These are phyloP conservation scores for Conticribra guillardii DNA, from an alignment of 108 stramenopile species.

Conservation along the genomic window DNA sequence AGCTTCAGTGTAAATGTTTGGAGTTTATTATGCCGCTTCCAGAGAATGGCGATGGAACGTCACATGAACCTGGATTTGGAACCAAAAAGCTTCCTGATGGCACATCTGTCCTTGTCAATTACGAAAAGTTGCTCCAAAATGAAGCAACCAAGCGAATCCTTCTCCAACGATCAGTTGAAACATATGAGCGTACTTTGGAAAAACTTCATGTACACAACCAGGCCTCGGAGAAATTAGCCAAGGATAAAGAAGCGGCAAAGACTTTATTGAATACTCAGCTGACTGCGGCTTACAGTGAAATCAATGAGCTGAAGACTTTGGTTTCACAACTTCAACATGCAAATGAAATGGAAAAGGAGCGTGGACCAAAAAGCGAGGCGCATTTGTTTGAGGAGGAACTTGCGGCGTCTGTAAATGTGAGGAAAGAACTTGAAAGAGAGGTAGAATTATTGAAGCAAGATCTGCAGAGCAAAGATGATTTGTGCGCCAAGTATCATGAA, in stretches of 20 bases:
- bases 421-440: conserved; percentile 23
- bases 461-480: conserved; percentile 17
- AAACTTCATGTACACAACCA: conserved; percentile 16
- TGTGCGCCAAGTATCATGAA: neutral
- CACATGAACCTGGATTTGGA: conserved; percentile 35
- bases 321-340: conserved; percentile 23
- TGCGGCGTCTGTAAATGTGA: conserved; percentile 12
- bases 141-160: conserved; percentile 73
- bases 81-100: conserved; percentile 55
- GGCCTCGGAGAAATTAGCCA: conserved; percentile 5
- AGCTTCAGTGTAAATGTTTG: conserved; percentile 45
- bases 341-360: conserved; percentile 19
- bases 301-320: conserved; percentile 15
- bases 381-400: conserved; percentile 44
- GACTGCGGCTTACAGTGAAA: conserved; percentile 20
- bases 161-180: conserved; percentile 61
- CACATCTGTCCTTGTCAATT: conserved; percentile 58
- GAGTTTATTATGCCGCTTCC: conserved; percentile 47
- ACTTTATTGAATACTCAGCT: conserved; percentile 8
- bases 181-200: conserved; percentile 30
- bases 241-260: conserved; percentile 25
- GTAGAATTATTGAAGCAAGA: conserved; percentile 21
- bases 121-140: conserved; percentile 59
- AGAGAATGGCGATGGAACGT: conserved; percentile 22
- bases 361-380: conserved; percentile 8